Base-by-base conservation (phyloP, 805 yeast species). In the Saccharomycopsis capsularis region DNA sequence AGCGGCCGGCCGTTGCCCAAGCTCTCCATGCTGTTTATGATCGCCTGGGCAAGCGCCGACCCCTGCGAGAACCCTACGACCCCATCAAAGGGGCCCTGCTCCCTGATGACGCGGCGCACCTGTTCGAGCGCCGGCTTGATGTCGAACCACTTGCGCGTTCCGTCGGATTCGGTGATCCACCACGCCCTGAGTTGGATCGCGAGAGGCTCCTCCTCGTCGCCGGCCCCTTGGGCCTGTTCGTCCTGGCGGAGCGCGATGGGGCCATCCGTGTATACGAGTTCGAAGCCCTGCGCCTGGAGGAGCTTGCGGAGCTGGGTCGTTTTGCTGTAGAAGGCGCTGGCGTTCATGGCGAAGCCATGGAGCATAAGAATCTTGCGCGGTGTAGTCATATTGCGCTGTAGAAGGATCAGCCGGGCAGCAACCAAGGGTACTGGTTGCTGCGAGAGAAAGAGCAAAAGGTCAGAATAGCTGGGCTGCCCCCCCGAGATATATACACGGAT, bases 31-130 rank as follows among this genome's bases (percentile, higher is more conserved):
- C 73, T 71, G 55, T 79, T 78, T 37, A 84, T 70, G 23, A 89
- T 61, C 22, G 85, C 69, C 1, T 91, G 85, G 0, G 87, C 81
- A 29, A 91, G 67, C 1, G 91, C 95, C 4, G 97, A 95, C 54
- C 99, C 99, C 64, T 93, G 98, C 7, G 95, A 83, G 62, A 91
- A 91, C 1, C 97, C 98, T 37, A 93, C 66, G 22, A 91, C 67
- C 4, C 98, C 99, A 22, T 82, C 83, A 56, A 87, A 85, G 1
- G 97, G 97, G 1, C 87, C 88, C 41, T 85, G 78, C 45, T 73
- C 70, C 22, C 72, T 67, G 41, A 85, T 71, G 53, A 79, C 76
- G 23, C 70, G 64, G 25, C 69, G 68, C 39, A 72, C 76, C 43
- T 67, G 59, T 15, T 63, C 65, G 15, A 84, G 62, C 7, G 82